These are phyloP conservation scores for Emmonsiellopsis sp. DNA, from an alignment of 2,329 filamentous ascomycete genomes.

Conservation along the genomic window DNA sequence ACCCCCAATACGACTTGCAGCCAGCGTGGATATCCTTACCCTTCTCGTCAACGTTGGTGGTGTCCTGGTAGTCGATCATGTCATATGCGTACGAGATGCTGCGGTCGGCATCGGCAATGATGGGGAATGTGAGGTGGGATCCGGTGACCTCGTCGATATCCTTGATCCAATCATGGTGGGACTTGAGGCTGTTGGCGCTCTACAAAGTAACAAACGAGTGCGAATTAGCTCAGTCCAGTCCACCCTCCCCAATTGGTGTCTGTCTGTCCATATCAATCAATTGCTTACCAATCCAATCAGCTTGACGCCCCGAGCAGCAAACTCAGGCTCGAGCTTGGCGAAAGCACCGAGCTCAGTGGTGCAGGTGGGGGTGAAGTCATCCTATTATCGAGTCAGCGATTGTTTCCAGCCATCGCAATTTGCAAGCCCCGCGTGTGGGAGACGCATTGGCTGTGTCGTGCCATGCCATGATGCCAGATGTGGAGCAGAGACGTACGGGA, in stretches of 20 bases:
- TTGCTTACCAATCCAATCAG: constrained; percentile 64
- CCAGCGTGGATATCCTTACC: constrained; percentile 30
- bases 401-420: too few relatives aligned
- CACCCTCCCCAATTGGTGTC: background rate
- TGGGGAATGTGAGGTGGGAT: constrained; percentile 63
- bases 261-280: background rate
- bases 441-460: background rate
- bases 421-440: background rate
- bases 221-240: background rate
- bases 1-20: background rate
- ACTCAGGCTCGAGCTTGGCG: constrained; percentile 79
- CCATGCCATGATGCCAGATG: background rate
- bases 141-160: constrained; percentile 75
- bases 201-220: constrained; percentile 13
- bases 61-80: constrained; percentile 76
- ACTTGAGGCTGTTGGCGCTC: constrained; percentile 72
- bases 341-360: constrained; percentile 93
- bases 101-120: constrained; percentile 72
- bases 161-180: constrained; percentile 82
- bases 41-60: constrained; percentile 71
- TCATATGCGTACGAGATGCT: constrained; percentile 69
- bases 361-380: constrained; percentile 88
- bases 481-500: constrained; percentile 36
- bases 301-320: constrained; percentile 78
- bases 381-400: constrained; percentile 13